Evolutionary conservation across 768 basidiomycete species (phyloP).

Genomic region (Mycena metata): DNA sequence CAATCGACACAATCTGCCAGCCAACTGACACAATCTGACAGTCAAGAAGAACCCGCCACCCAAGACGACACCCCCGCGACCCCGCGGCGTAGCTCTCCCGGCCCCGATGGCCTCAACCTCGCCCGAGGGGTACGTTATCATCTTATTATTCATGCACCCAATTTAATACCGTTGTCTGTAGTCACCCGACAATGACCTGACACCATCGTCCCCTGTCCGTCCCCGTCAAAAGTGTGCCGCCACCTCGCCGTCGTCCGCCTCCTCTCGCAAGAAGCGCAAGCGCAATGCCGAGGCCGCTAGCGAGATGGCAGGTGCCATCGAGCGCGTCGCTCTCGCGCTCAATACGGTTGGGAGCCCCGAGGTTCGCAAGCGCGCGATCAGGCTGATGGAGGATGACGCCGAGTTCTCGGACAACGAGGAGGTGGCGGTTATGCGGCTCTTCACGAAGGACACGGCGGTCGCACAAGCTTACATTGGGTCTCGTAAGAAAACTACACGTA

Average conservation of each 20-base stretch:
- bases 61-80: no score
- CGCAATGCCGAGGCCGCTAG: slow-evolving; percentile 22
- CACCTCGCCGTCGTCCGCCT: slow-evolving; percentile 1
- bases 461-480: slow-evolving; percentile 24
- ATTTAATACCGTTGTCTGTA: no score
- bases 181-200: background rate
- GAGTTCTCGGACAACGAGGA: slow-evolving; percentile 25
- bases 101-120: no score
- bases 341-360: slow-evolving; percentile 14
- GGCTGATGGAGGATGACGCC: slow-evolving; percentile 25
- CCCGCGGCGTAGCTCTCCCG: no score
- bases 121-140: no score
- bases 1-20: background rate
- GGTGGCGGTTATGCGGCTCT: slow-evolving; percentile 10
- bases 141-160: no score
- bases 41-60: no score
- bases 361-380: slow-evolving; percentile 11
- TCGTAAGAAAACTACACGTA: slow-evolving; percentile 13
- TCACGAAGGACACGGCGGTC: slow-evolving; percentile 15
- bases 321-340: slow-evolving; percentile 3
- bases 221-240: slow-evolving; percentile 16
- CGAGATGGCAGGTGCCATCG: slow-evolving; percentile 20
- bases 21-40: background rate
- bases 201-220: slow-evolving; percentile 1
- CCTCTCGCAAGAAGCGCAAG: background rate